Percentiles rank a stretch among this genome's conserved stretches.
Conservation (phyloP, 306 rosid species). For the Trichosanthes truncata region DNA sequence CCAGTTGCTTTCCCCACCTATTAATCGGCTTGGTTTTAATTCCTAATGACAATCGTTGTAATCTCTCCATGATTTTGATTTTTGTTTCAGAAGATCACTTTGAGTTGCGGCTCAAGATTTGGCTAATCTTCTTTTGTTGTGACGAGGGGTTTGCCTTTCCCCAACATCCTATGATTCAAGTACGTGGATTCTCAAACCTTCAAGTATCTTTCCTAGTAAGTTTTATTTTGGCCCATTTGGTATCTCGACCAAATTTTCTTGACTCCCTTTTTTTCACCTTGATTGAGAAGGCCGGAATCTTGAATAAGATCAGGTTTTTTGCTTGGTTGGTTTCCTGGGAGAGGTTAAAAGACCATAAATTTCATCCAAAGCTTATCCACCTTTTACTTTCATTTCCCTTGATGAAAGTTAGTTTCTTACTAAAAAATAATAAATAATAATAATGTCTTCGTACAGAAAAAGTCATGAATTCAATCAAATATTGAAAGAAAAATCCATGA, state of each 20-base stretch:
- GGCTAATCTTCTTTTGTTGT: no score
- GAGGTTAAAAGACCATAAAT: neutral
- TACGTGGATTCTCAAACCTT: neutral
- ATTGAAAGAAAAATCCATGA: neutral
- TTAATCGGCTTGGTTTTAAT: no score
- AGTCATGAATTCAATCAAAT: neutral
- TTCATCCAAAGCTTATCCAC: neutral
- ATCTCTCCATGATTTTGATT: no score
- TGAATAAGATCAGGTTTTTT: neutral
- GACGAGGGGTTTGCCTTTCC: no score
- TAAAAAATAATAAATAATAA: neutral
- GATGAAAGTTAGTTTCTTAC: neutral
- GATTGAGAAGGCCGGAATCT: no score
- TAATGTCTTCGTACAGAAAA: neutral
- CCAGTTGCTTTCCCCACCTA: no score
- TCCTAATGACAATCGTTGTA: no score
- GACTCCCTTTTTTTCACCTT: neutral
- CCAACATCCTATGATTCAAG: neutral
- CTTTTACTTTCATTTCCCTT: neutral
- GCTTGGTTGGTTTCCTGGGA: neutral
- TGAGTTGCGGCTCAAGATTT: neutral
- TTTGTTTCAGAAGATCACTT: neutral
- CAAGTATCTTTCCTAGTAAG: neutral
- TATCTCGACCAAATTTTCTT: neutral
- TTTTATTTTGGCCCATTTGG: neutral